phyloP scores from a whole-genome alignment of 2,329 filamentous ascomycete genomes.

The Alternaria conjuncta region DNA sequence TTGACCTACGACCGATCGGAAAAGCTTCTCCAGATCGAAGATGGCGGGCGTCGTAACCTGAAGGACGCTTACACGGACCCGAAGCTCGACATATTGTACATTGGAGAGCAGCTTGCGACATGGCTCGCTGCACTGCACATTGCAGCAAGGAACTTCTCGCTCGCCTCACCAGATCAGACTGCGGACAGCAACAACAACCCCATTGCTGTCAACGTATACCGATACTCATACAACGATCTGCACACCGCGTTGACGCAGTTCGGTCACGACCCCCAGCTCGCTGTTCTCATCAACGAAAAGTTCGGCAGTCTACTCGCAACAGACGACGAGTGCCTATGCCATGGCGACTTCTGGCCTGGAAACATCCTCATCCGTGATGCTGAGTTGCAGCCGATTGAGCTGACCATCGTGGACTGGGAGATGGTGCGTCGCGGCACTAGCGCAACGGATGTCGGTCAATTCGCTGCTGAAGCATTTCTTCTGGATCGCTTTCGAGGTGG shows the following conservation, averaged over 20 bases:
- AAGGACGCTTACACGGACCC: constrained; percentile 40
- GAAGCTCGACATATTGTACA: constrained; percentile 19
- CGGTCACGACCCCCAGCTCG: constrained; percentile 33
- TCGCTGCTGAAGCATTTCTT: constrained; percentile 47
- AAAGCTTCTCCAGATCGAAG: constrained; percentile 40
- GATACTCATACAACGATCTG: constrained; percentile 41
- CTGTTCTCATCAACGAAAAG: constrained; percentile 29
- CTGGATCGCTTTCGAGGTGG: constrained; percentile 44
- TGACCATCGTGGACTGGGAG: constrained; percentile 50
- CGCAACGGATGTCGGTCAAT: constrained; percentile 49
- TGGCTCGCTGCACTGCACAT: constrained; percentile 45
- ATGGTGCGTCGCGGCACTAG: constrained; percentile 40
- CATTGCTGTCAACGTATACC: constrained; percentile 35
- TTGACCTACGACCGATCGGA: constrained; percentile 32
- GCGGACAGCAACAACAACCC: constrained; percentile 29
- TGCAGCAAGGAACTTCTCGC: constrained; percentile 12
- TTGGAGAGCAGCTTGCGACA: constrained; percentile 35
- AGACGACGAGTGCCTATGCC: constrained; percentile 45
- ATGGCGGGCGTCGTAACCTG: constrained; percentile 39
- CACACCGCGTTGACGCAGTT: constrained; percentile 25
- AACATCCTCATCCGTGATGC: constrained; percentile 39
- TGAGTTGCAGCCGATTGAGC: not conserved
- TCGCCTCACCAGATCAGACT: constrained; percentile 1
- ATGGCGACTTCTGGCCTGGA: constrained; percentile 51
- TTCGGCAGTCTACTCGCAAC: constrained; percentile 35